Evolutionary conservation across 2,329 filamentous ascomycete species (phyloP), one percentile per base, ranked within the genome.

Genomic region (Aspergillus sclerotialis): DNA sequence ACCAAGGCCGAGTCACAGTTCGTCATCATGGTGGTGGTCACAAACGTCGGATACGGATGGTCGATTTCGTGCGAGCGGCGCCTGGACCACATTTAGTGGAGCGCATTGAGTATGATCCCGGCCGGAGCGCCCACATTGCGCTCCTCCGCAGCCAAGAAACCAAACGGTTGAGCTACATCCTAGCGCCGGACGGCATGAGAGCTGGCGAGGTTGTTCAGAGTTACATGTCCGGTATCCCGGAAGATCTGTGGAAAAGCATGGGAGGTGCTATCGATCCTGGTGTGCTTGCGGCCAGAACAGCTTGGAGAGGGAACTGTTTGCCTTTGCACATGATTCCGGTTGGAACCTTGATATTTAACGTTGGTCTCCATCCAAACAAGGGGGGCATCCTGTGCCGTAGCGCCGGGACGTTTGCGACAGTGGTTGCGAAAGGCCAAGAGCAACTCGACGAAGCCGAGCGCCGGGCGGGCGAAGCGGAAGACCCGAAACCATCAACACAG

Each of bases 251-350:
- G 52, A 80, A 83, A 32, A 88, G 81, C 56, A 96, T 98, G 89
- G 92, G 92, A 41, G 90, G 92, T 49, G 69, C 82, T 27, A 76
- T 95, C 32, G 92, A 98, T 72, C 88, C 90, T 8, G 93, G 93
- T 82, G 86, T 98, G 60, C 68, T 98, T 42, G 92, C 93, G 6
- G 85, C 92, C 18, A 92, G 86, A 68, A 98, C 93, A 15, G 89
- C 88, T 1, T 89, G 89, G 69, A 77, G 87, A 53, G 92, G 92
- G 36, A 98, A 98, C 63, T 98, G 92, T 59, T 66, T 98, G 48
- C 92, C 92, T 10, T 71, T 98, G 58, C 85, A 94, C 64, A 92
- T 98, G 81, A 84, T 98, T 40, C 93, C 92, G 1, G 75, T 95
- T 25, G 90, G 92, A n/a, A 94, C 88, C 3, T 78, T 87, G 27